Base-by-base conservation (phyloP, 768 basidiomycete genomes). In the Agaricus bisporus region DNA sequence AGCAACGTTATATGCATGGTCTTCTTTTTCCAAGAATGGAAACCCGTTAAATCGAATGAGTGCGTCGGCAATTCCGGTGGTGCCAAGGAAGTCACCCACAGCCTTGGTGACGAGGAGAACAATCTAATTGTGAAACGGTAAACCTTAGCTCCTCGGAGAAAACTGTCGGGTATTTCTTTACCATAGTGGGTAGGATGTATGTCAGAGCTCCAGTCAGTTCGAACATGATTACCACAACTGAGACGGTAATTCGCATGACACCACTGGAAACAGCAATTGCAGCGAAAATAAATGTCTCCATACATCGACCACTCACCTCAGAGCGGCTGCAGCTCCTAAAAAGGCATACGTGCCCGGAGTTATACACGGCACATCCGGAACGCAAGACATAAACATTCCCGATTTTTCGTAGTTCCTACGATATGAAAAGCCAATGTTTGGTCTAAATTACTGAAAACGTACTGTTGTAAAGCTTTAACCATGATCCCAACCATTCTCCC, bases 181-280 rank as follows among this genome's bases (percentile, higher is more conserved):
- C 95, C 97, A 99, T 99, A 12, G 93, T 95, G 5, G 97, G 97
- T 25, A 99, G 71, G 60, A 98, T 95, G 64, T 99, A 98, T 17
- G 93, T 98, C 63, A 98, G 68, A 5, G 97, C 95, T 11, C 97
- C 97, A 3, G 97, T 99, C 17, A 99, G 77, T 63, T 98, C 95
- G 66, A 98, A 98, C 94, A 99, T 98, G 68, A 99, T 95, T 35
- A 98, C 97, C 7, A 98, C 97, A 5, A 99, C 94, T 0, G 95
- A 92, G 25, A 98, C 93, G 0, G 97, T 99, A 54, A 98, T 90
- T 60, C 95, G 81, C 81, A 98, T 99, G 49, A 98, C 85, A 32
- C 97, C 95, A 51, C 97, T 95, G 62, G 29, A 10, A 43, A 50
- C 49, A 37, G 43, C 44, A 35, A 46, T 39, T 39, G 39, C 12